Conservation (phyloP, 2,329 filamentous ascomycete genomes). For the Pseudogymnoascus destructans region DNA sequence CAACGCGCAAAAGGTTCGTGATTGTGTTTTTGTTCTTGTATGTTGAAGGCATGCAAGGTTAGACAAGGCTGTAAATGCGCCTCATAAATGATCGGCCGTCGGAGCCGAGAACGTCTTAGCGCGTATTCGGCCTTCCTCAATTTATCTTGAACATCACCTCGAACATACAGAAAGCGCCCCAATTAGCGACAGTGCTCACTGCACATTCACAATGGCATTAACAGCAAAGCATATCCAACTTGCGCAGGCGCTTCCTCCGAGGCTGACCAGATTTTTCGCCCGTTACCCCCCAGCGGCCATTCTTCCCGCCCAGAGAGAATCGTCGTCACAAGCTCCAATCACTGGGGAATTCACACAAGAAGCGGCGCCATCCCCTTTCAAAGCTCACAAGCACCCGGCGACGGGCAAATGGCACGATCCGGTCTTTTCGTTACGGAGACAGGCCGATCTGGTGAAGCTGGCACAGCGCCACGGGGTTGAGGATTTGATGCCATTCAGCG, state of each 20-base stretch:
- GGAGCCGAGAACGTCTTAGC: conserved; percentile 6
- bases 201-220: conserved; percentile 15
- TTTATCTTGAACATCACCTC: conserved; percentile 8
- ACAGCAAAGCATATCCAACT: conserved; percentile 32
- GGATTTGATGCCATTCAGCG: conserved; percentile 62
- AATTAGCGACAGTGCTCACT: conserved; percentile 4
- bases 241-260: conserved; percentile 60
- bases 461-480: conserved; percentile 68
- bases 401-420: conserved; percentile 79
- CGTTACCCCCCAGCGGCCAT: conserved; percentile 67
- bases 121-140: neutral
- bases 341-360: neutral
- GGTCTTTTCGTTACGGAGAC: conserved; percentile 67
- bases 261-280: conserved; percentile 75
- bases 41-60: neutral
- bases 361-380: conserved; percentile 58
- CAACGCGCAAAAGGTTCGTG: neutral
- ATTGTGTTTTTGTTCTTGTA: neutral
- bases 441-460: conserved; percentile 83
- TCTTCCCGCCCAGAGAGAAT: conserved; percentile 28
- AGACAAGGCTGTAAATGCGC: conserved; percentile 7
- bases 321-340: neutral
- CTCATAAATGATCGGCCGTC: neutral
- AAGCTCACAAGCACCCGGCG: conserved; percentile 59
- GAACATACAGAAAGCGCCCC: neutral